Base-by-base conservation (phyloP, 306 rosid genomes). In the Vicia villosa region DNA sequence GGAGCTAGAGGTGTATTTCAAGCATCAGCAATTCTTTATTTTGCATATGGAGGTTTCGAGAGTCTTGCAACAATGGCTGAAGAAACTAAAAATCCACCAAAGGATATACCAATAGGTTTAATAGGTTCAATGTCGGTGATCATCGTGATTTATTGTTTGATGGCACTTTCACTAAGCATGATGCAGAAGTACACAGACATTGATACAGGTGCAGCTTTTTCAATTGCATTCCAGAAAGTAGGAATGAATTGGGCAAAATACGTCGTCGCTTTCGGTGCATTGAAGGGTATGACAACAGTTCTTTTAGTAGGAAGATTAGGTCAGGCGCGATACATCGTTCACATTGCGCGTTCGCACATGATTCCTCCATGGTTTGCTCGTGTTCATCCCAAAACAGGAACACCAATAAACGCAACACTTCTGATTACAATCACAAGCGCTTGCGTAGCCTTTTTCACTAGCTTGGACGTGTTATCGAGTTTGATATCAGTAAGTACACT, bases 171-270 rank as follows among this genome's bases (percentile, higher is more conserved):
- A 1, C 72, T 86, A 17, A 80, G 83, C 72, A 88, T 91, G 97
- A 81, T 90, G 95, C 95, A 88, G 83, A 91, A 84, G 9, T 88
- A 86, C 76, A 81, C 83, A 3, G 90, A 79, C 0, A 84, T 86
- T 28, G 88, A 86, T 54, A 59, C 69, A 21, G 76, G 75, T 21
- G 96, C 96, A 11, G 82, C 96, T 8, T 91, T 84, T 77, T 86
- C 92, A 37, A 58, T 76, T 50, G 95, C 95, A 47, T 91, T 88
- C 69, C 77, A 83, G 74, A 76, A 66, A 0, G 86, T 84, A n/a
- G 95, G 97, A 41, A 80, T 91, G 95, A 83, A 83, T 57, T 91
- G 90, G 92, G 97, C 89, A 4, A 85, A 86, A 70, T 91, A 84
- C 62, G 69, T 88, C 50, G 95, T 88, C 46, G 90, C 95, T 66